A percentile compares a stretch with the other conserved stretches of the same genome.
Conservation (phyloP, 177 flowering plant genomes). For the Vitis hybrid region DNA sequence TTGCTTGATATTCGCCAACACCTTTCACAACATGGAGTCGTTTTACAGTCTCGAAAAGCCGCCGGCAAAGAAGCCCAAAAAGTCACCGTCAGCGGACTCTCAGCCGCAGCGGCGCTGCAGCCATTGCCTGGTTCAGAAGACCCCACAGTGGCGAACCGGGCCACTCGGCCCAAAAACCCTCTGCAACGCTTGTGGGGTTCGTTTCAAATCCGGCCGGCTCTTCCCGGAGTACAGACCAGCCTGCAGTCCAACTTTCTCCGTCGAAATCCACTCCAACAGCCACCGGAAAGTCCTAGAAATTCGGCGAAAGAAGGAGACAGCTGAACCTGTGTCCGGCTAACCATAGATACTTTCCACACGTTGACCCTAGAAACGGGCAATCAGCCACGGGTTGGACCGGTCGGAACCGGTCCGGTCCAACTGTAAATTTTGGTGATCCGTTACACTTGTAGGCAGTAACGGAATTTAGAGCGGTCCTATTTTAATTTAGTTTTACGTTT, state of each 20-base stretch:
- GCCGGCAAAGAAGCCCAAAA: slow-evolving; percentile 46
- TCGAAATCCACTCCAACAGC: slow-evolving; percentile 76
- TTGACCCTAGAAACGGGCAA: slow-evolving; percentile 8
- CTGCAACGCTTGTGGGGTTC: slow-evolving; percentile 97
- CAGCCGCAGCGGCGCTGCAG: slow-evolving; percentile 54
- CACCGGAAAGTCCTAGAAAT: slow-evolving; percentile 93
- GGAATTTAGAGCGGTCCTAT: neutral
- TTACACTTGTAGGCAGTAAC: neutral
- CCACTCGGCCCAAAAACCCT: slow-evolving; percentile 90
- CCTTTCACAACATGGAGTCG: slow-evolving; percentile 23
- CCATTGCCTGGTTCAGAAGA: slow-evolving; percentile 84
- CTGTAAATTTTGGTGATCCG: neutral
- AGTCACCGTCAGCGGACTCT: slow-evolving; percentile 15
- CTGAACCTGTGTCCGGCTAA: slow-evolving; percentile 21
- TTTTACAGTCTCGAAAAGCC: slow-evolving; percentile 31
- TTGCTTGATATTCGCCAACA: slow-evolving; percentile 15
- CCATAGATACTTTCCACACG: slow-evolving; percentile 22
- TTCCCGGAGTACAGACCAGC: slow-evolving; percentile 95
- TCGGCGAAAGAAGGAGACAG: slow-evolving; percentile 61
- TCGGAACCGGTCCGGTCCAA: slow-evolving; percentile 1
- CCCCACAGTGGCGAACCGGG: slow-evolving; percentile 98
- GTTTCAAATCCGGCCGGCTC: slow-evolving; percentile 92
- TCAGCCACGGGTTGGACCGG: too few species aligned
- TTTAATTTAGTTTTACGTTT: neutral
- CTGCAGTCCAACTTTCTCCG: slow-evolving; percentile 80